Base-by-base conservation (phyloP, 495 filamentous ascomycete species). In the Lentithecium fluviatile region DNA sequence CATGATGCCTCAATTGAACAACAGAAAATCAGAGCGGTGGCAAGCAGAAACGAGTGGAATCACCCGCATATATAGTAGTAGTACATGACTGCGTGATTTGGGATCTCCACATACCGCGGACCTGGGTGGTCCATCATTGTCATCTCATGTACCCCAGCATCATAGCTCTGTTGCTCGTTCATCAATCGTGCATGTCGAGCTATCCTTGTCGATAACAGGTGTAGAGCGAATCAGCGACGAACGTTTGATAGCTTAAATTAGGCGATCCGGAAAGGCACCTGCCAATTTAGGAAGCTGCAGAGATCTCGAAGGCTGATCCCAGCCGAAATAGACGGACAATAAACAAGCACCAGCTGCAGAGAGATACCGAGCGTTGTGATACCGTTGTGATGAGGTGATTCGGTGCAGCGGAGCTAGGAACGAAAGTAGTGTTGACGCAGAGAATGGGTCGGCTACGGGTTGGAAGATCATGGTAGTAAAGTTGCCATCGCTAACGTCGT, bases 1-100 rank as follows among this genome's bases (percentile, higher is more conserved):
- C 64, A 67, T 67, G 7, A 37, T 63, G 47, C 15, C 40, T n/a
- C 40, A 15, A 13, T 43, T 15, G 5, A 43, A 43, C 29, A 15
- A 15, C 15, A 38, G 24, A 54, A 45, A 15, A 2, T 23, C 26
- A 48, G 47, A 24, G 32, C 32, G 23, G 59, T 46, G 17, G 29
- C 20, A 25, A 48, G 19, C 45, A 48, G 23, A 12, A 20, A 8
- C 1, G 34, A 15, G 42, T 29, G 49, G 52, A 32, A 12, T 15
- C 15, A 21, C 45, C 24, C 48, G 10, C 17, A 60, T 60, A 60
- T 51, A 42, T 45, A 20, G 36, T 10, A 34, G 13, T 13, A 54
- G 17, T 8, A 19, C 1, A 2, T 2, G 40, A 11, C 7, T 6
- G 34, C 7, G 29, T 32, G 17, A 17, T 17, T 11, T 12, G 24